Evolutionary conservation across 768 basidiomycete genomes (phyloP), one percentile per base, ranked within the genome.

Genomic region (Suillus bovinus): DNA sequence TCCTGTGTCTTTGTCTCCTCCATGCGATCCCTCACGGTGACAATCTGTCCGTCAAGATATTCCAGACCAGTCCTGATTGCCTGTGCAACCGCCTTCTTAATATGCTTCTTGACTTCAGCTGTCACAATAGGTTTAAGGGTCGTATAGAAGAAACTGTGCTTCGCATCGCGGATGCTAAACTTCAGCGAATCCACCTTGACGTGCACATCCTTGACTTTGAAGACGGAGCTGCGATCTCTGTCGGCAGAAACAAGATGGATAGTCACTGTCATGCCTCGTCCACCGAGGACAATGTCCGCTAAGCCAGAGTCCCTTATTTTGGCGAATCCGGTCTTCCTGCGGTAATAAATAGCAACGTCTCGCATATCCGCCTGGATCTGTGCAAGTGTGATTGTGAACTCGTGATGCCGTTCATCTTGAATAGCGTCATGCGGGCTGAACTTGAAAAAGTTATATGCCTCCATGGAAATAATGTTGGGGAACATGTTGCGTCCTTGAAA

Each of bases 351-450:
- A 10, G 91, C 89, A 16, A 97, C 92, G 68, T 98, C 95, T 17
- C 91, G 85, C 85, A 99, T 90, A 67, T 97, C 94, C 6, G 91
- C 90, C 72, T 98, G 95, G 68, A 97, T 91, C 74, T 98, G 95
- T 33, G 80, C 81, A 41, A 97, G 80, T 9, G 85, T 86, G 60
- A 97, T 72, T 39, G 82, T 88, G 71, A 97, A 86, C 59, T 85
- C 82, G 73, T 96, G 93, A 66, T 83, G 82, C 33, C 80, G 74
- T 65, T 86, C 80, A 71, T 93, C 93, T 5, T 75, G 68, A 63
- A 77, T 80, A 39, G 57, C 67, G 22, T 58, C 60, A 79, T 96
- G 94, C 0, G 95, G 94, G 34, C 87, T 89, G 76, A 98, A 94
- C 74, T 88, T 88, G 76, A 93, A 78, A 64, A 80, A 88, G 78